Evolutionary conservation across 2,329 filamentous ascomycete genomes (phyloP).

Genomic region (Botrytis paeoniae): DNA sequence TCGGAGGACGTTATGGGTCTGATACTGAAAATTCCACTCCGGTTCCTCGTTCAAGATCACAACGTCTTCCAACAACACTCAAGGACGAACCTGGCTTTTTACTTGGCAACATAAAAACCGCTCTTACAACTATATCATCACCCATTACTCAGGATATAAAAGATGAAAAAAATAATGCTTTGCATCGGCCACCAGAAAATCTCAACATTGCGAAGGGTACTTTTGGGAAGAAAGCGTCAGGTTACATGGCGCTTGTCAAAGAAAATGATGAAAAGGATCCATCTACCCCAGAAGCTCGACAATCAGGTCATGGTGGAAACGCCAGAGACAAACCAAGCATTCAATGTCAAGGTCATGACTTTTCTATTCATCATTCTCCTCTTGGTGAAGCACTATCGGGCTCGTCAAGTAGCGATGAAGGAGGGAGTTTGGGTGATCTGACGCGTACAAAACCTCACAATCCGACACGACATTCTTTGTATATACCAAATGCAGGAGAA

Average conservation of each 20-base stretch:
- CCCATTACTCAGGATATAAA: constrained; percentile 13
- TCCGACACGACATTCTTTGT: constrained; percentile 11
- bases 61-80: not conserved
- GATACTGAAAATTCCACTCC: constrained; percentile 11
- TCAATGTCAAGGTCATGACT: constrained; percentile 5
- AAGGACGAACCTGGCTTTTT: constrained; percentile 4
- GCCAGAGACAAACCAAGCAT: not conserved
- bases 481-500: constrained; percentile 11
- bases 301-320: not conserved
- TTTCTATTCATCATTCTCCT: constrained; percentile 18
- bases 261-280: not conserved
- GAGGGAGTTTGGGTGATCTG: constrained; percentile 11
- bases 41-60: constrained; percentile 10
- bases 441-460: not conserved
- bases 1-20: constrained; percentile 8
- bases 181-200: constrained; percentile 16
- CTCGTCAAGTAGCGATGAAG: constrained; percentile 12
- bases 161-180: not conserved
- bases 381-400: constrained; percentile 17
- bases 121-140: constrained; percentile 13
- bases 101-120: constrained; percentile 17
- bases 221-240: not conserved
- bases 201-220: not conserved
- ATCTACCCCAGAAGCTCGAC: constrained; percentile 7
- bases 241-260: not conserved